Percentiles rank a stretch among this genome's conserved stretches.
These are phyloP conservation scores for Crithidia thermophila DNA, from an alignment of 208 protist species.

Conservation along the genomic window DNA sequence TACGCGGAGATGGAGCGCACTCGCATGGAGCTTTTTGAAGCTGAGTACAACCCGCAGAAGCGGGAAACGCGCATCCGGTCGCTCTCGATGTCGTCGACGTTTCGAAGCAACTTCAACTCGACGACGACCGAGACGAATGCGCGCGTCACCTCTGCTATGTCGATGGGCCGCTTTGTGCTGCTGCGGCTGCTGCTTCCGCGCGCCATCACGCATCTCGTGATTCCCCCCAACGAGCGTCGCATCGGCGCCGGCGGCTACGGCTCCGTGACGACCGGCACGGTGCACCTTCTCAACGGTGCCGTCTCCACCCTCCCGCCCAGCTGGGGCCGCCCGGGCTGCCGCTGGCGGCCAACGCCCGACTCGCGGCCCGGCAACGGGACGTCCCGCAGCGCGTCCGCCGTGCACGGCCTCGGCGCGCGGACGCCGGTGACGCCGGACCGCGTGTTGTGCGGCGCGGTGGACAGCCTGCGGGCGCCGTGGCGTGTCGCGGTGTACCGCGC, in stretches of 20 bases:
- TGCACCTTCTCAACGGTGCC: slow-evolving; percentile 3
- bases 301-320: slow-evolving; percentile 16
- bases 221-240: slow-evolving; percentile 34
- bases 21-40: slow-evolving; percentile 25
- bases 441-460: not conserved
- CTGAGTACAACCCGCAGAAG: slow-evolving; percentile 3
- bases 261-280: slow-evolving; percentile 41
- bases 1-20: slow-evolving; percentile 27
- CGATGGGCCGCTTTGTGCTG: slow-evolving; percentile 59
- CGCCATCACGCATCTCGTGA: slow-evolving; percentile 25
- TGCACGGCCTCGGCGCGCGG: not conserved
- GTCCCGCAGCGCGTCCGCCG: slow-evolving; percentile 6
- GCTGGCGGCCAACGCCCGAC: slow-evolving; percentile 11
- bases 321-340: slow-evolving; percentile 23
- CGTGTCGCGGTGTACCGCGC: slow-evolving; percentile 20
- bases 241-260: slow-evolving; percentile 80
- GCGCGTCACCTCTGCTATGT: slow-evolving; percentile 19
- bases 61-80: not conserved
- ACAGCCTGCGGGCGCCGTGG: slow-evolving; percentile 23
- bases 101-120: slow-evolving; percentile 1
- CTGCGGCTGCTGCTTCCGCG: slow-evolving; percentile 59
- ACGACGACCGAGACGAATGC: not conserved
- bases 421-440: slow-evolving; percentile 6
- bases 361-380: not conserved
- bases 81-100: slow-evolving; percentile 10